Evolutionary conservation across 2,329 filamentous ascomycete species (phyloP).

Genomic region (Elsinoe fawcettii): DNA sequence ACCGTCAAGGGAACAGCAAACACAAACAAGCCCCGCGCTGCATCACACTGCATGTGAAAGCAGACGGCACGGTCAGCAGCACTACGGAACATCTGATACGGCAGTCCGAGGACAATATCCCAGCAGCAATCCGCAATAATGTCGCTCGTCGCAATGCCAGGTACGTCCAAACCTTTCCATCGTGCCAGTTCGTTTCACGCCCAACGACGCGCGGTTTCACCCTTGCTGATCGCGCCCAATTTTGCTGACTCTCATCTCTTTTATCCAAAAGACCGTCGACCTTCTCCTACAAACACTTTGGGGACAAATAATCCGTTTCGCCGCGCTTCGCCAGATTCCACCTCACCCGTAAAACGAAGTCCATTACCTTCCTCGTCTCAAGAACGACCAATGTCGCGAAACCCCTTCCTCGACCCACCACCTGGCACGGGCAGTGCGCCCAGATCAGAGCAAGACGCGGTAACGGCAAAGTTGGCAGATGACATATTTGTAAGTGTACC

Average conservation of each 20-base stretch:
- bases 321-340: conserved; percentile 51
- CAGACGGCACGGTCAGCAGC: not conserved
- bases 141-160: conserved; percentile 15
- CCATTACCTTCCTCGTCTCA: conserved; percentile 49
- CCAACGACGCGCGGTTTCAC: conserved; percentile 15
- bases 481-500: conserved; percentile 66
- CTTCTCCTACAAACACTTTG: conserved; percentile 42
- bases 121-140: conserved; percentile 3
- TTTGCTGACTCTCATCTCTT: conserved; percentile 15
- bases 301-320: conserved; percentile 72
- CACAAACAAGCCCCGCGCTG: conserved; percentile 5
- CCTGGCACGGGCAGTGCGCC: conserved; percentile 19
- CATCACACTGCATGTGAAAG: conserved; percentile 2
- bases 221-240: conserved; percentile 15
- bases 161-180: conserved; percentile 4
- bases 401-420: conserved; percentile 58
- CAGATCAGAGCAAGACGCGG: conserved; percentile 35
- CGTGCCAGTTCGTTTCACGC: conserved; percentile 10
- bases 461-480: conserved; percentile 49
- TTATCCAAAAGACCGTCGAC: conserved; percentile 10
- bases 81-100: not conserved
- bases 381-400: conserved; percentile 56
- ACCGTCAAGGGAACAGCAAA: not conserved
- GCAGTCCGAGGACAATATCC: not conserved
- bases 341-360: conserved; percentile 26